Base-by-base conservation (phyloP, 2,329 filamentous ascomycete genomes). In the Stagonosporopsis tanaceti region DNA sequence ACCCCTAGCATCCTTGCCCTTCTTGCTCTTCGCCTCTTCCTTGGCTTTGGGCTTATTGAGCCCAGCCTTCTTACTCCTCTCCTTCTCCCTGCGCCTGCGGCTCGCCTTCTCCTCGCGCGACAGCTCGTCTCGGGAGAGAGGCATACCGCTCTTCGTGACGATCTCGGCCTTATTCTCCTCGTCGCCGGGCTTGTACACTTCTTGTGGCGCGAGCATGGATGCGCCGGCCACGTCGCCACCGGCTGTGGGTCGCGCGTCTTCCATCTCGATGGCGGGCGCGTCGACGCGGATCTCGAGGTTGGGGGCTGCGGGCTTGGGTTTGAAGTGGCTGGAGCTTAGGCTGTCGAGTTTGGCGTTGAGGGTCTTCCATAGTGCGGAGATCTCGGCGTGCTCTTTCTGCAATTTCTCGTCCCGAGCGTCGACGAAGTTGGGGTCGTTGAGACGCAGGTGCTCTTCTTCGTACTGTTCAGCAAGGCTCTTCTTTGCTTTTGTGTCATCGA, bases 321-420 rank as follows among this genome's bases (percentile, higher is more conserved):
- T 93, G 85, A 97, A 97, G 79, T 97, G 91, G 89, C 92, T 96
- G 75, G 91, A 96, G 77, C 89, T 93, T 62, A 99, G 87, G 25
- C 91, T 87, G 77, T 99, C 95, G 53, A 99, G 87, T 61, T 92
- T 91, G 42, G 85, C 85, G 70, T 85, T 88, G 50, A 97, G 84
- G 34, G 91, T 89, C 66, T 87, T 90, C 93, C 95, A 99, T 69
- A 97, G 81, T 28, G 82, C 83, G 68, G 89, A 87, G 51, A 98
- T 90, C 73, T 97, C 93, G 57, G 86, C 84, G 77, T 97, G 92
- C 70, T 96, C 91, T 60, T 89, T 89, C 64, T 86, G 87, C 24
- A 92, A 79, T 77, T 93, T 94, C 77, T 95, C 92, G 69, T 96
- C 91, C 32, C 89, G 87, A 65, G 89, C 86, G 76, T 92, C 92